A percentile compares a stretch with the other conserved stretches of the same genome.
Evolutionary conservation across 2,329 filamentous ascomycete genomes (phyloP).

Genomic region (Triangularia verruculosa): DNA sequence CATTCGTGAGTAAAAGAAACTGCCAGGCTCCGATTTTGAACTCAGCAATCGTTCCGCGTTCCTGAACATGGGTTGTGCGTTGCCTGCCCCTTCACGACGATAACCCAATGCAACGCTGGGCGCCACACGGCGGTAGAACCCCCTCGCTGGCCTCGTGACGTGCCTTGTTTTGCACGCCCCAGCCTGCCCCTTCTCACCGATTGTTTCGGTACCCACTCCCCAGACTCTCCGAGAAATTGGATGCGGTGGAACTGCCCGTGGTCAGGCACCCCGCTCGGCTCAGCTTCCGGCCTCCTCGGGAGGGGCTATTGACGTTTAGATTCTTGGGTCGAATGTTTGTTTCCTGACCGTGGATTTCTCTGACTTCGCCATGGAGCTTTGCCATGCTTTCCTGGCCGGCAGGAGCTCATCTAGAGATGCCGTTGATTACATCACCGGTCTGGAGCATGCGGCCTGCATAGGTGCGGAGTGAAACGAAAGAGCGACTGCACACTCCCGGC

Average conservation of each 20-base stretch:
- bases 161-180: conserved; percentile 15
- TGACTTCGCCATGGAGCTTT: neutral
- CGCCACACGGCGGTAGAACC: conserved; percentile 4
- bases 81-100: neutral
- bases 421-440: neutral
- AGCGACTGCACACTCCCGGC: conserved; percentile 1
- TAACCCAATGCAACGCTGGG: neutral
- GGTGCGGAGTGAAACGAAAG: neutral
- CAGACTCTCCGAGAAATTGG: conserved; percentile 22
- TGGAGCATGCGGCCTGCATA: neutral
- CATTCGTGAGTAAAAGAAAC: neutral
- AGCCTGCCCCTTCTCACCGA: conserved; percentile 9
- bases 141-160: conserved; percentile 20
- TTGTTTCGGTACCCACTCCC: conserved; percentile 9
- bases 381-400: neutral
- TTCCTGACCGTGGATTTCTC: neutral
- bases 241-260: conserved; percentile 13
- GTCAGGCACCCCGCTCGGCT: conserved; percentile 19
- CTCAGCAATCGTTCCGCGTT: neutral
- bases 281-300: conserved; percentile 19
- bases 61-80: neutral
- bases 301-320: neutral
- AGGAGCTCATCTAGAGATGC: neutral
- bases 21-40: neutral
- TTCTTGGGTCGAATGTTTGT: neutral